Base-by-base conservation (phyloP, 306 rosid genomes). In the Fragaria nilgerrensis region DNA sequence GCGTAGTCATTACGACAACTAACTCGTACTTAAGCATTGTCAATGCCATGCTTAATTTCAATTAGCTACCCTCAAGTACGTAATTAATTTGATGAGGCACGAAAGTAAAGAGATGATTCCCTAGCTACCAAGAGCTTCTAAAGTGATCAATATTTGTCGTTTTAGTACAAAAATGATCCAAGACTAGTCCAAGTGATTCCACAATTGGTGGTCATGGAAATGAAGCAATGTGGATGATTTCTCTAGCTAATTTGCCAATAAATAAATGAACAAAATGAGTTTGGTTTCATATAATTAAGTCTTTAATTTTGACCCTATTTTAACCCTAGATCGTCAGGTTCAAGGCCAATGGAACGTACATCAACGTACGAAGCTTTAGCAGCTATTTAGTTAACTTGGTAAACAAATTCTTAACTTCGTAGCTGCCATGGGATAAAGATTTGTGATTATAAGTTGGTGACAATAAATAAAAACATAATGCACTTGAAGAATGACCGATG, bases 91-190 rank as follows among this genome's bases (percentile, higher is more conserved):
- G 25, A 36, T 1, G 16, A 6, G 5, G 70, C 70, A 65, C 70
- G 70, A 65, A 20, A 16, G 19, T 65, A 9, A 55, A 73, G 63
- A 72, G 75, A 17, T 14, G n/a, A 11, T 34, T 43, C 43, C 36
- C 34, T 19, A 74, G 68, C 68, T 63, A 58, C 56, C 52, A 20
- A 67, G 32, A 37, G 14, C 66, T 12, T 73, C n/a, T 32, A 71
- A 19, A 4, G 27, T 71, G 62, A 32, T 47, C 52, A 47, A 13
- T n/a, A 8, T 72, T 22, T 1, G 1, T 14, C 10, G 6, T 17
- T 8, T 6, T 7, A 15, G 15, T 29, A 27, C 41, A 59, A 11
- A 17, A 64, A 32, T 32, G 13, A 64, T 65, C 15, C 4, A 14
- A 47, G 15, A 47, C 52, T 47, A 4, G 5, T 4, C 47, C 25